Base-by-base conservation (phyloP, 2,329 filamentous ascomycete genomes). In the Ceratocystis cacaofunesta region DNA sequence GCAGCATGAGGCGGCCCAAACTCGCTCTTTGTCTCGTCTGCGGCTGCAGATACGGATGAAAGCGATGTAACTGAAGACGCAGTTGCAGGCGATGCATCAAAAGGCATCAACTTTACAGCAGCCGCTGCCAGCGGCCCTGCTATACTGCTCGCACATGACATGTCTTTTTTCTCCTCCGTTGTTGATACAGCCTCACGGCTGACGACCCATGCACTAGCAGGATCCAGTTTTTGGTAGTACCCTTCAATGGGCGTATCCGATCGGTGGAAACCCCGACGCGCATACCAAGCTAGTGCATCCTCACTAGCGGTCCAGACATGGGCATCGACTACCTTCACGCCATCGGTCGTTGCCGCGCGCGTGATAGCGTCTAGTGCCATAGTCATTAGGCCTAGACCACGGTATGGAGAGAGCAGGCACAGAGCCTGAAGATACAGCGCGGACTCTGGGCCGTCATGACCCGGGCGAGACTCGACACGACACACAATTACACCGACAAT, bases 291-390 rank as follows among this genome's bases (percentile, higher is more conserved):
- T 68, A 87, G 73, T 0, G 80, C 85, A 22, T 86, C 84, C 1
- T 80, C 78, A 71, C 86, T 87, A 67, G 84, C 79, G 10, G 84
- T 85, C 85, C 85, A 88, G 17, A 87, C 85, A 72, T 88, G 85
- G 3, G 85, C 85, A 69, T 83, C 86, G 17, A 85, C 75, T 55
- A 76, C 70, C 44, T 69, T 70, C 43, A 79, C 76, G 63, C 77
- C 71, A 68, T 77, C 73, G 3, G 74, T 68, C 7, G 71, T 70
- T 12, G 74, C 74, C 10, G 76, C 74, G 25, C 74, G 74, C 65
- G 81, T 69, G 58, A 84, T 76, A 68, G 80, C 77, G 58, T 83
- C 78, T 17, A 88, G 74, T 0, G 83, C 78, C 28, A 81, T 79
- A n/a, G 78, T 76, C 12, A 81, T 82, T 12, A 87, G 77, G 0